Evolutionary conservation across 2,329 filamentous ascomycete species (phyloP).

Genomic region (Curvularia sp.): DNA sequence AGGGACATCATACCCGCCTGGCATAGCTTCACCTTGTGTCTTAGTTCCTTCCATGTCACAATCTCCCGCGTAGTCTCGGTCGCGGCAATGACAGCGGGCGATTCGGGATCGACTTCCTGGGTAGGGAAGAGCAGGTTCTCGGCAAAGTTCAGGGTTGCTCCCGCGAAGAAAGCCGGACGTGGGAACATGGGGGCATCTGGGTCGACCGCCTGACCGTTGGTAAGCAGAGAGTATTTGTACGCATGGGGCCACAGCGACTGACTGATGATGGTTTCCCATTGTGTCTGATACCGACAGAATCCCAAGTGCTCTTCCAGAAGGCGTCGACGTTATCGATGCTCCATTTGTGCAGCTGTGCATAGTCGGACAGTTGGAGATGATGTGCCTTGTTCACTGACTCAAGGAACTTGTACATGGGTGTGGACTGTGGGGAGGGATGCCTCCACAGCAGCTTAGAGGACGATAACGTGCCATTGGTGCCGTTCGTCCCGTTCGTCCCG

Average conservation of each 20-base stretch:
- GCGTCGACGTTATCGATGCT: slow-evolving; percentile 75
- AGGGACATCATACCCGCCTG: slow-evolving; percentile 72
- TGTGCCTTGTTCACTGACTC: slow-evolving; percentile 73
- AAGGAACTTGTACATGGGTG: slow-evolving; percentile 76
- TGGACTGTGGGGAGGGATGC: slow-evolving; percentile 70
- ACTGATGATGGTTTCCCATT: slow-evolving; percentile 69
- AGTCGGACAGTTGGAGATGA: slow-evolving; percentile 67
- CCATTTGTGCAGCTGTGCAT: slow-evolving; percentile 83
- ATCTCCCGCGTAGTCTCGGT: slow-evolving; percentile 75
- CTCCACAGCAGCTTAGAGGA: slow-evolving; percentile 65
- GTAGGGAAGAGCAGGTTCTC: slow-evolving; percentile 89
- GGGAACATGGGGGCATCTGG: slow-evolving; percentile 78
- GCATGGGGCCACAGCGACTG: slow-evolving; percentile 26
- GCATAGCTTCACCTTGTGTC: slow-evolving; percentile 77
- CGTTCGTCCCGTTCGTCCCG: slow-evolving; percentile 24
- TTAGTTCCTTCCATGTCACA: slow-evolving; percentile 79
- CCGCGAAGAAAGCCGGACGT: slow-evolving; percentile 83
- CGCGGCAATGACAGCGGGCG: slow-evolving; percentile 76
- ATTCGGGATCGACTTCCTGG: slow-evolving; percentile 63
- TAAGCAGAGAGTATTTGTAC: slow-evolving; percentile 20
- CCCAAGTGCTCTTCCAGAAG: slow-evolving; percentile 89
- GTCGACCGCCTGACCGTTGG: slow-evolving; percentile 68
- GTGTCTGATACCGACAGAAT: slow-evolving; percentile 77
- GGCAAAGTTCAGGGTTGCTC: slow-evolving; percentile 85
- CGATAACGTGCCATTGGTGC: slow-evolving; percentile 34